Conservation (phyloP, 768 basidiomycete species). For the Hygrophoropsis aurantiaca region DNA sequence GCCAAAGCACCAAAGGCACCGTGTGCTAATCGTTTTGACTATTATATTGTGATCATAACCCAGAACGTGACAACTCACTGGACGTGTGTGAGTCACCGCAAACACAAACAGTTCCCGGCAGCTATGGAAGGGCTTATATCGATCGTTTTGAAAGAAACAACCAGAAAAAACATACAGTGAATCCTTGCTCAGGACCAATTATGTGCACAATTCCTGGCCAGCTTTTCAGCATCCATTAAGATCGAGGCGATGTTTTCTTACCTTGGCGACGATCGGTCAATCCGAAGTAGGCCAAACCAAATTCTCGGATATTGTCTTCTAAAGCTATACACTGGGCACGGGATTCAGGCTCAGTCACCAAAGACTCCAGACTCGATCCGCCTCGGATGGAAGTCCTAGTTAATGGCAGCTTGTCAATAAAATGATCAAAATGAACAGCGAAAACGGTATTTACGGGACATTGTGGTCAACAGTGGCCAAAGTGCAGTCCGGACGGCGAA, state of each 20-base stretch:
- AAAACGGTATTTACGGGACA: conserved; percentile 60
- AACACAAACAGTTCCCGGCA: conserved; percentile 79
- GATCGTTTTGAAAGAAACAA: background rate
- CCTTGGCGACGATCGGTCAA: conserved; percentile 89
- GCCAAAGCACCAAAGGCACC: conserved; percentile 92
- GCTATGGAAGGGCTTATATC: conserved; percentile 34
- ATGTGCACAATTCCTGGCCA: conserved; percentile 76
- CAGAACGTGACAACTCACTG: conserved; percentile 47
- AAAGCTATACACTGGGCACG: conserved; percentile 80
- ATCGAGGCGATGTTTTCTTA: conserved; percentile 22
- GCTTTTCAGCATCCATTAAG: background rate
- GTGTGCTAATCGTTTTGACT: conserved; percentile 54
- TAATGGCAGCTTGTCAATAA: conserved; percentile 46
- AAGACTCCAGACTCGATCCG: conserved; percentile 66
- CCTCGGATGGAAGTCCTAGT: conserved; percentile 61
- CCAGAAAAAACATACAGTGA: conserved; percentile 53
- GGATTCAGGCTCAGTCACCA: conserved; percentile 84
- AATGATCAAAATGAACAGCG: background rate
- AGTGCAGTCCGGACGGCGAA: conserved; percentile 86
- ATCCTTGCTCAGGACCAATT: conserved; percentile 93
- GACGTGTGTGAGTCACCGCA: conserved; percentile 95
- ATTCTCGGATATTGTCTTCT: conserved; percentile 89
- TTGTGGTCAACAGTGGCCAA: conserved; percentile 89
- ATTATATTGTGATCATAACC: background rate
- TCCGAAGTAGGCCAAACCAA: conserved; percentile 90